These are phyloP conservation scores for Tolypocladium ovalisporum DNA, from an alignment of 2,329 filamentous ascomycete genomes.

Conservation along the genomic window DNA sequence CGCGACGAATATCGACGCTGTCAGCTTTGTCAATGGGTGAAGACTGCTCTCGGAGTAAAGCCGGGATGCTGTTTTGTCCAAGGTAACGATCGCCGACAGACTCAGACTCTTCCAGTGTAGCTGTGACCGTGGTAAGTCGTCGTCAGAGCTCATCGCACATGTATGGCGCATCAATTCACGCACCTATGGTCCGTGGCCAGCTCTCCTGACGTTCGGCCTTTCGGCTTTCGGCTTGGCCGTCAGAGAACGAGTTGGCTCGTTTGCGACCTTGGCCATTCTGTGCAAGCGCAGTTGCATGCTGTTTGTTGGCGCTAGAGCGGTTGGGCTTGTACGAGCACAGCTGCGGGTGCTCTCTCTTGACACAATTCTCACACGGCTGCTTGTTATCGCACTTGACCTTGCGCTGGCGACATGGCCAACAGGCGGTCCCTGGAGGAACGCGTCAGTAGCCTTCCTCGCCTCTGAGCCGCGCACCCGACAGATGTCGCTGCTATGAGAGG, in stretches of 20 bases:
- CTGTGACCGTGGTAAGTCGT: constrained; percentile 17
- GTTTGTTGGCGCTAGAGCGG: constrained; percentile 27
- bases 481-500: neutral
- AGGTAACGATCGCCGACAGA: constrained; percentile 48
- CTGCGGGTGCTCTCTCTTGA: constrained; percentile 53
- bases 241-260: constrained; percentile 21
- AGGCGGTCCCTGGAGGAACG: constrained; percentile 40
- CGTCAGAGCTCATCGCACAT: neutral
- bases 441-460: neutral
- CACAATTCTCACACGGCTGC: constrained; percentile 57
- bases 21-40: constrained; percentile 40
- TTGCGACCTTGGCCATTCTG: constrained; percentile 18
- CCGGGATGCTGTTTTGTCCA: constrained; percentile 57
- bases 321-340: constrained; percentile 60
- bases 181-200: constrained; percentile 32
- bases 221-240: constrained; percentile 17
- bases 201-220: constrained; percentile 27
- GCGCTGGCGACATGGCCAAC: constrained; percentile 56
- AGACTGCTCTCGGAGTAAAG: constrained; percentile 51
- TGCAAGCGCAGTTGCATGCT: constrained; percentile 16
- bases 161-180: constrained; percentile 3
- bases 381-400: constrained; percentile 63
- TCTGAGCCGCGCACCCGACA: neutral
- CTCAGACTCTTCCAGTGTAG: constrained; percentile 41
- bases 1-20: constrained; percentile 47